Evolutionary conservation across 1,284 basidiomycete genomes (phyloP), one percentile per base, ranked within the genome.

Genomic region (Cutaneotrichosporon sp.): DNA sequence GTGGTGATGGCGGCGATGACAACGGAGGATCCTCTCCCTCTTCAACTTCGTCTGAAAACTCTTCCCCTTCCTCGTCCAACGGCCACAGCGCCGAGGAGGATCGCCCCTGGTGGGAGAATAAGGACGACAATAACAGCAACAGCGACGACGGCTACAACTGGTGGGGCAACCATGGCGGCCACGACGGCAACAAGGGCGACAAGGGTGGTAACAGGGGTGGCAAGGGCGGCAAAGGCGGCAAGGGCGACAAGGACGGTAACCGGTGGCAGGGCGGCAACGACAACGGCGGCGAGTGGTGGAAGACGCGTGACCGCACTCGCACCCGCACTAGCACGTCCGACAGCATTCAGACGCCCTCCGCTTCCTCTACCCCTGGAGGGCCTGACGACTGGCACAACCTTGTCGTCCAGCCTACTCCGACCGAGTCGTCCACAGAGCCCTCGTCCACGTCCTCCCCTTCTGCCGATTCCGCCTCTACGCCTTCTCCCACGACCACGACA

Each of bases 371-470:
- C n/a, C n/a, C n/a, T n/a, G n/a, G n/a, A n/a, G 42, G 60, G 55
- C 25, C 52, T 70, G 6, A 66, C 61, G 17, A 69, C 38, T 41
- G 38, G 38, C 16, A 41, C 38, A 41, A 41, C 38, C 38, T 41
- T 14, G 22, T 41, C 22, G 38, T 17, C 34, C n/a, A 35, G 16
- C 16, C 16, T 24, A 41, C 20, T 22, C 11, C 17, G 7, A 38
- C 35, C 35, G 19, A 22, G 17, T 22, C 35, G 35, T 3, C 35
- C 8, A 20, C 35, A 9, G 35, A 24, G 24, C 9, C 38, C 22
- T 25, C 22, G 16, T 24, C 38, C 22, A n/a, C 20, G 11, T 24
- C 38, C n/a, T 24, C 11, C 22, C 38, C 38, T 6, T 41, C 38
- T 8, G 38, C 22, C 22, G 26, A 41, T 22, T n/a, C n/a, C n/a